A percentile compares a stretch with the other conserved stretches of the same genome.
Conservation (phyloP, 1,139 yeast species). For the Nakaseomyces bracarensis region DNA sequence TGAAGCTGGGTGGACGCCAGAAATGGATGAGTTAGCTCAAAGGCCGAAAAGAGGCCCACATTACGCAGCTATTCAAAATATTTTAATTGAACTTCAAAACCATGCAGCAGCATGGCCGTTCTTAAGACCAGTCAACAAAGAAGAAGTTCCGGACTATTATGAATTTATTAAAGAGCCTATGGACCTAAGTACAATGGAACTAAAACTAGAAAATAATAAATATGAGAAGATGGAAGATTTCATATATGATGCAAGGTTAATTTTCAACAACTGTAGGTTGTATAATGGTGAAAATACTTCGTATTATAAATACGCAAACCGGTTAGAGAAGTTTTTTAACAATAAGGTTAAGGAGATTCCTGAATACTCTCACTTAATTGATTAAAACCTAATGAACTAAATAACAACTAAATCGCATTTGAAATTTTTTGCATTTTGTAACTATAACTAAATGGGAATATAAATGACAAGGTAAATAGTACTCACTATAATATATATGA, state of each 20-base stretch:
- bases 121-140: conserved; percentile 81
- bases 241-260: conserved; percentile 75
- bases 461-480: too few species aligned
- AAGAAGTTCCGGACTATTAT: conserved; percentile 93
- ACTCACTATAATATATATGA: not conserved
- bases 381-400: conserved; percentile 13
- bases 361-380: conserved; percentile 36
- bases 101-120: conserved; percentile 99
- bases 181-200: conserved; percentile 96
- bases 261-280: conserved; percentile 83
- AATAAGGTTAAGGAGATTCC: conserved; percentile 66
- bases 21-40: conserved; percentile 94
- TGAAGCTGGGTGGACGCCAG: conserved; percentile 97
- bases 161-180: conserved; percentile 97
- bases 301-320: conserved; percentile 83
- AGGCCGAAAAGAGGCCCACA: conserved; percentile 93
- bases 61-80: conserved; percentile 84
- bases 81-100: conserved; percentile 79
- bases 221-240: conserved; percentile 88
- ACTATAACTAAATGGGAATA: too few species aligned
- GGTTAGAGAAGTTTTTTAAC: conserved; percentile 80
- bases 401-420: too few species aligned
- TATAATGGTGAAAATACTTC: conserved; percentile 88
- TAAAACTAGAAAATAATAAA: conserved; percentile 81
- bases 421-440: too few species aligned